Percentiles rank a stretch among this genome's conserved stretches.
phyloP scores from a whole-genome alignment of 352 stramenopile species.

The Phytophthora pluvialis region DNA sequence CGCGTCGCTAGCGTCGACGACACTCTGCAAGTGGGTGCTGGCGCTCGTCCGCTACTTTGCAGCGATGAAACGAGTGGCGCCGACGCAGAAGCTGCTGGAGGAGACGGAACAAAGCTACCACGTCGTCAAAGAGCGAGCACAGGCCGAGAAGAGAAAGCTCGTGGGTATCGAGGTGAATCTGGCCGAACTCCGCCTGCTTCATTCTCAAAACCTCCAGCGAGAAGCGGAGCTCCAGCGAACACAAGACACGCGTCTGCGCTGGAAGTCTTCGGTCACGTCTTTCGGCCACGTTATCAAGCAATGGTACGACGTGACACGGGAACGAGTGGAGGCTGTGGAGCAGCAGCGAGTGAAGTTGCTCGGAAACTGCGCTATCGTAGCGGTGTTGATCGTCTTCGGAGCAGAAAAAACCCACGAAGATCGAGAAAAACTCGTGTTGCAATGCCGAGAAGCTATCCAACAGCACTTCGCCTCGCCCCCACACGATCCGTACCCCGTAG shows the following conservation, averaged over 20 bases:
- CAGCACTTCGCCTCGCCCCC: conserved; percentile 11
- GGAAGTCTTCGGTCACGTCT: conserved; percentile 45
- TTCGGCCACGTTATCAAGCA: conserved; percentile 50
- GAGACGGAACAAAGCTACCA: conserved; percentile 48
- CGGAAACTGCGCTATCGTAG: conserved; percentile 43
- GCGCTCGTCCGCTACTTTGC: conserved; percentile 74
- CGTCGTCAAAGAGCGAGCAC: conserved; percentile 48
- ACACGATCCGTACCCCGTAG: conserved; percentile 3
- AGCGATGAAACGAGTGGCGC: conserved; percentile 65
- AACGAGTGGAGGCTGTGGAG: conserved; percentile 29
- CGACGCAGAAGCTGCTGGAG: conserved; percentile 56
- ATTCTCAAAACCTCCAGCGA: conserved; percentile 41
- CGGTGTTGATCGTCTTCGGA: conserved; percentile 41
- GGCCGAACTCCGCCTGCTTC: conserved; percentile 47
- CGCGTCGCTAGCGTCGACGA: conserved; percentile 71
- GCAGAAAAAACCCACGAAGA: conserved; percentile 31
- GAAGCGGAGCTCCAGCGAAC: conserved; percentile 60
- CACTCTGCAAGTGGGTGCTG: conserved; percentile 76
- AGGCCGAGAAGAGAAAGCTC: conserved; percentile 55
- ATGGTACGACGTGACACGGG: conserved; percentile 41
- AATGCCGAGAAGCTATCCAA: conserved; percentile 34
- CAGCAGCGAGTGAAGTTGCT: conserved; percentile 39
- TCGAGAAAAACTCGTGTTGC: conserved; percentile 23
- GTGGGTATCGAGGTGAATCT: conserved; percentile 56
- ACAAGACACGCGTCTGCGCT: conserved; percentile 52